A percentile compares a stretch with the other conserved stretches of the same genome.
phyloP scores from a whole-genome alignment of 129 eudicot species.

The Chrysanthemum lavandulifolium region DNA sequence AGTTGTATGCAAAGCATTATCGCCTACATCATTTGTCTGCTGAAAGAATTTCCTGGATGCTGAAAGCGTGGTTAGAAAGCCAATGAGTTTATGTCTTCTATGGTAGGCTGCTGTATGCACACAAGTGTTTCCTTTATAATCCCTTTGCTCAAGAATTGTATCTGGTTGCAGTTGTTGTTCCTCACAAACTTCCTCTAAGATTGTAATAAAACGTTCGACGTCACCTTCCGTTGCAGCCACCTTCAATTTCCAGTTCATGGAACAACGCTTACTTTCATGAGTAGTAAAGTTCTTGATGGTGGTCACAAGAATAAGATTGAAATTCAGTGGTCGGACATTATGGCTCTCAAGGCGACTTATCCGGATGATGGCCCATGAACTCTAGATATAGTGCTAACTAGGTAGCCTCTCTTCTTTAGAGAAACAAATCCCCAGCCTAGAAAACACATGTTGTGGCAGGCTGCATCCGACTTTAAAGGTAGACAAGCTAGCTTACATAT shows the following conservation, averaged over 20 bases:
- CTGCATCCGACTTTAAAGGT: slow-evolving; percentile 80
- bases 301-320: no score
- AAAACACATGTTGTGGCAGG: slow-evolving; percentile 95
- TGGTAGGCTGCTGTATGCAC: slow-evolving; percentile 22
- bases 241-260: no score
- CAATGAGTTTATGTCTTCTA: slow-evolving; percentile 3
- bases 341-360: slow-evolving; percentile 70
- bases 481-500: slow-evolving; percentile 83
- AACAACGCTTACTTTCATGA: no score
- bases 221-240: no score
- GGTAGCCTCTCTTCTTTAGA: slow-evolving; percentile 88
- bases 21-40: no score
- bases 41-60: no score
- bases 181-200: not conserved
- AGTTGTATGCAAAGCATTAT: no score
- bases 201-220: no score
- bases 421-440: slow-evolving; percentile 96
- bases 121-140: slow-evolving; percentile 6
- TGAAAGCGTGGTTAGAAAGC: slow-evolving; percentile 16
- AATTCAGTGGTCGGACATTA: no score
- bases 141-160: slow-evolving; percentile 3
- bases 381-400: slow-evolving; percentile 81
- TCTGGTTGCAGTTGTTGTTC: not conserved
- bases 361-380: slow-evolving; percentile 85
- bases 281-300: no score